Evolutionary conservation across 75 land plant genomes (phyloP).

Genomic region (Pinus albicaulis): DNA sequence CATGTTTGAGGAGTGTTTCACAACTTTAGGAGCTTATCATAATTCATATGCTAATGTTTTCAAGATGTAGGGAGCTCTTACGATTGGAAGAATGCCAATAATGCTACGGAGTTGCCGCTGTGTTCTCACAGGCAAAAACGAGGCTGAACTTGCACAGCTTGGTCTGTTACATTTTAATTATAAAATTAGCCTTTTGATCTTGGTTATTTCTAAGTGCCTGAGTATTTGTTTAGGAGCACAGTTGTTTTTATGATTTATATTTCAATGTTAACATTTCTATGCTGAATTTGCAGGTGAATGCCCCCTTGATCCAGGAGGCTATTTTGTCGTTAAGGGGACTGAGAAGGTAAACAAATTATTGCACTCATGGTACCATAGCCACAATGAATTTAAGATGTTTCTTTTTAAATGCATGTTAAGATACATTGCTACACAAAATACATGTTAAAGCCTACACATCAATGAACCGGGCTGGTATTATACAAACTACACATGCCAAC

Average conservation of each 20-base stretch:
- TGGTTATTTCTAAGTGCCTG: not conserved
- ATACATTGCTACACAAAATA: too few species aligned
- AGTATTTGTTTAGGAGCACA: not conserved
- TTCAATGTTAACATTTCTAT: not conserved
- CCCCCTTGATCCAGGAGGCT: constrained; percentile 99
- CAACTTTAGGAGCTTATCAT: constrained; percentile 4
- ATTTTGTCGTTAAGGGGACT: constrained; percentile 90
- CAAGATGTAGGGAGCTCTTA: constrained; percentile 50
- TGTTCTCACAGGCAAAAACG: constrained; percentile 79
- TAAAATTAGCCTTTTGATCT: not conserved
- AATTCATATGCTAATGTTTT: not conserved
- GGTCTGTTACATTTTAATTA: constrained; percentile 43
- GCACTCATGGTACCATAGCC: not conserved
- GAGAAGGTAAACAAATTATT: constrained; percentile 70
- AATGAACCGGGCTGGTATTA: too few species aligned
- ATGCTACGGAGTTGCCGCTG: constrained; percentile 93
- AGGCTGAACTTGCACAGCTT: constrained; percentile 86
- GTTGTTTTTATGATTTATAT: not conserved
- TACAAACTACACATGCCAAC: too few species aligned
- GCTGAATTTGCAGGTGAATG: constrained; percentile 80
- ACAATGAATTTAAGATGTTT: not conserved
- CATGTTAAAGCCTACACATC: too few species aligned
- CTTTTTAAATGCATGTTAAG: too few species aligned
- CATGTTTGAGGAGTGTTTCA: not conserved
- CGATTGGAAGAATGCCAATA: constrained; percentile 90